These are phyloP conservation scores for Fraxinus quadrangulata DNA, from an alignment of 257 asterid species.

Conservation along the genomic window DNA sequence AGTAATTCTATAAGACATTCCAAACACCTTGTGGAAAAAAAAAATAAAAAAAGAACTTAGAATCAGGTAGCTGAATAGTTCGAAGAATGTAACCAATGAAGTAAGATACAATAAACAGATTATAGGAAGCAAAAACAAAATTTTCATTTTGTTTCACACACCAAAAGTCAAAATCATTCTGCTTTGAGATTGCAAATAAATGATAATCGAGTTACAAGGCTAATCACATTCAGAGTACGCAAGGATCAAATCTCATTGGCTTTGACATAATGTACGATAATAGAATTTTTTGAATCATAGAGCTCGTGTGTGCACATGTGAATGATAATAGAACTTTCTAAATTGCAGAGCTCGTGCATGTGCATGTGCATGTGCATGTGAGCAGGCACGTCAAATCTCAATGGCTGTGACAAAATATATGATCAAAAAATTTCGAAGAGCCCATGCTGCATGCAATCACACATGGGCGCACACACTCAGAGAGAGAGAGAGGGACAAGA, in stretches of 20 bases:
- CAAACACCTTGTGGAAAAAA: neutral
- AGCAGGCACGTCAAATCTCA: neutral
- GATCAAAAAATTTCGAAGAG: neutral
- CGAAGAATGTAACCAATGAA: constrained; percentile 1
- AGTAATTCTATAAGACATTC: constrained; percentile 16
- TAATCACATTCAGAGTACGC: neutral
- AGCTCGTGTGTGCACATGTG: neutral
- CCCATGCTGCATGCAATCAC: neutral
- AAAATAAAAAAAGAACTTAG: neutral
- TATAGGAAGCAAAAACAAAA: neutral
- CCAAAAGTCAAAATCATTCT: neutral
- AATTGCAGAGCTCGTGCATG: constrained; percentile 3
- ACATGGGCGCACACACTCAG: neutral
- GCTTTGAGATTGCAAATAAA: constrained; percentile 5
- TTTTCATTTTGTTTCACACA: neutral
- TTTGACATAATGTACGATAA: neutral
- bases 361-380: neutral
- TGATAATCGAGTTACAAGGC: constrained; percentile 6
- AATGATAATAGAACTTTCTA: neutral
- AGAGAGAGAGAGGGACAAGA: neutral
- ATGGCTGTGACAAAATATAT: neutral
- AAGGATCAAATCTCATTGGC: neutral
- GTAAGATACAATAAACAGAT: constrained; percentile 3
- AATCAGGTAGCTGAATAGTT: constrained; percentile 1
- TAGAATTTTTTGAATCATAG: neutral